Base-by-base conservation (phyloP, 495 filamentous ascomycete species). In the Penicillium samsonianum region DNA sequence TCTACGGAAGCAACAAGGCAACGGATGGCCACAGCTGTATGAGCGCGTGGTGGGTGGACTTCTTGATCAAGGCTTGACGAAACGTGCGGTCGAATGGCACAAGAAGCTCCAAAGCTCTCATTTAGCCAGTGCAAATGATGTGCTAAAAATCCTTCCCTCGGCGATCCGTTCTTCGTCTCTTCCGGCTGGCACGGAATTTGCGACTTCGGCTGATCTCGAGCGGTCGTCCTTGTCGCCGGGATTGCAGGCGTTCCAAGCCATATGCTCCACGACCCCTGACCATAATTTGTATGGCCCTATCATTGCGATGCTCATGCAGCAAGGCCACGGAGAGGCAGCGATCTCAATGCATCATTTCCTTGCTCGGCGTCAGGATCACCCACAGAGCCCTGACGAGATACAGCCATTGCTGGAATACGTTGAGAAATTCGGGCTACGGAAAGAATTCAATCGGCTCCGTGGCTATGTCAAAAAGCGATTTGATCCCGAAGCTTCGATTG, bases 331-430 rank as follows among this genome's bases (percentile, higher is more conserved):
- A 19, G 63, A 75, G 3, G 56, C 82, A 16, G 86, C 86, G 20
- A 64, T 78, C 6, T 71, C 70, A 14, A 91, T 89, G 87, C 87
- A 91, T 64, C 57, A 65, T 9, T 73, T 82, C 31, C 69, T 87
- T 17, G 42, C 80, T 20, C 38, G 67, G 25, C 63, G 64, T 31
- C 61, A 72, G n/a, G 87, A 89, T 62, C 64, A 78, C 30, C 86
- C 85, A 2, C 64, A 65, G 5, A 60, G 59, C 3, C 61, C 64
- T 9, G 62, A 68, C 20, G 69, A 73, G 3, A 60, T 80, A 4
- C 63, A 78, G 38, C 75, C 77, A 4, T 59, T 84, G 51, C 56
- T 81, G 22, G 65, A 75, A 17, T 70, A 76, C 55, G 63, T 74
- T 16, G 62, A 70, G 23, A 66, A 69, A 37, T 73, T 70, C 44